These are phyloP conservation scores for Phlegmacium glaucopus DNA, from an alignment of 768 basidiomycete genomes.

Conservation along the genomic window DNA sequence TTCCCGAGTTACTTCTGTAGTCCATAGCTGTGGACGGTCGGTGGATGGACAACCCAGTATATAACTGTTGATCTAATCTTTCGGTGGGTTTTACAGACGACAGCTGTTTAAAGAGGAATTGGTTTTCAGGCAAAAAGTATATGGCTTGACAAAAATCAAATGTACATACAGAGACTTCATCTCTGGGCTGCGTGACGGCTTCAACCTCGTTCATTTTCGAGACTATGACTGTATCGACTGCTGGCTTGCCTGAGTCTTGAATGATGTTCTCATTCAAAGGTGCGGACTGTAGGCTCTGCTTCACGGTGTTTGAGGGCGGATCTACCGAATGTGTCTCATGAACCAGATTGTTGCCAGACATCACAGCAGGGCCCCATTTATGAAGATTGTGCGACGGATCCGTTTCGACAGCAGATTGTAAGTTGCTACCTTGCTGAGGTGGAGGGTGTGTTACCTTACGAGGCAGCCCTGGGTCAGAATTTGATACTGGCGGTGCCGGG, in stretches of 20 bases:
- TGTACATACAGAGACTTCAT: too few relatives aligned
- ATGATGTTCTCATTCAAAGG: neutral
- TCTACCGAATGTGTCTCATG: neutral
- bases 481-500: neutral
- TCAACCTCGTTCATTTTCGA: neutral
- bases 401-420: neutral
- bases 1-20: neutral
- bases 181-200: too few relatives aligned
- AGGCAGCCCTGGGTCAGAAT: neutral
- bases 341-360: neutral
- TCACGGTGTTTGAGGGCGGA: neutral
- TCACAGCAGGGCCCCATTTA: neutral
- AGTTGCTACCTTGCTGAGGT: neutral
- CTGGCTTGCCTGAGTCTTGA: neutral
- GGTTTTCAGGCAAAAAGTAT: neutral
- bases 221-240: neutral
- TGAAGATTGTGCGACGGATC: neutral
- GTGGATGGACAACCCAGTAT: neutral
- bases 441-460: neutral
- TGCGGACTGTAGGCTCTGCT: neutral
- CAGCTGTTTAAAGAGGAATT: too few relatives aligned
- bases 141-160: too few relatives aligned
- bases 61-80: neutral
- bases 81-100: neutral
- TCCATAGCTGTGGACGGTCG: conserved; percentile 3